phyloP scores from a whole-genome alignment of 306 rosid species.

The Prunus mira region DNA sequence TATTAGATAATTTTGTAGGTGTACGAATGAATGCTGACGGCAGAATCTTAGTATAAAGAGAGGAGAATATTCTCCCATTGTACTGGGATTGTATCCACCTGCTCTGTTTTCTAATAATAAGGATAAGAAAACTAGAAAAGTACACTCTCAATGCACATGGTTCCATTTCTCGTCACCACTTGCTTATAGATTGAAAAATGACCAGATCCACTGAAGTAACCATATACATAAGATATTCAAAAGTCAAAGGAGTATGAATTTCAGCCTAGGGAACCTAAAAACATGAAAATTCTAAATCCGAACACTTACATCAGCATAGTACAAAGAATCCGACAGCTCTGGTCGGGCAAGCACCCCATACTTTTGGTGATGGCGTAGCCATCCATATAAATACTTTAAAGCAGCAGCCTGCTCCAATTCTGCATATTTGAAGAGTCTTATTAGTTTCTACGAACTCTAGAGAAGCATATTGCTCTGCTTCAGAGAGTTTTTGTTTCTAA shows the following conservation, averaged over 20 bases:
- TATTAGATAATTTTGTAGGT: no score
- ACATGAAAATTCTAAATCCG: conserved; percentile 10
- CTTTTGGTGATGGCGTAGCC: conserved; percentile 82
- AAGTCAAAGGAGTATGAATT: neutral
- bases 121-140: neutral
- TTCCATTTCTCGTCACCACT: no score
- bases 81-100: neutral
- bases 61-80: no score
- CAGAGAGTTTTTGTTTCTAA: neutral
- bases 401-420: conserved; percentile 93
- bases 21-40: no score
- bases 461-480: neutral
- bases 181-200: no score
- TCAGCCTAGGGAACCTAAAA: neutral
- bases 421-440: conserved; percentile 37
- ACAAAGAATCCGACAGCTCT: conserved; percentile 71
- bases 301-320: conserved; percentile 84
- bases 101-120: neutral
- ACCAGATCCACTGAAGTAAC: no score
- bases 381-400: conserved; percentile 78
- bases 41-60: neutral
- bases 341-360: conserved; percentile 79
- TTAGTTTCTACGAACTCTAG: neutral
- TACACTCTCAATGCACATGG: no score
- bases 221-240: no score